Evolutionary conservation across 164 flowering plant genomes (phyloP), one percentile per base, ranked within the genome.

Genomic region (Litsea cubeba): DNA sequence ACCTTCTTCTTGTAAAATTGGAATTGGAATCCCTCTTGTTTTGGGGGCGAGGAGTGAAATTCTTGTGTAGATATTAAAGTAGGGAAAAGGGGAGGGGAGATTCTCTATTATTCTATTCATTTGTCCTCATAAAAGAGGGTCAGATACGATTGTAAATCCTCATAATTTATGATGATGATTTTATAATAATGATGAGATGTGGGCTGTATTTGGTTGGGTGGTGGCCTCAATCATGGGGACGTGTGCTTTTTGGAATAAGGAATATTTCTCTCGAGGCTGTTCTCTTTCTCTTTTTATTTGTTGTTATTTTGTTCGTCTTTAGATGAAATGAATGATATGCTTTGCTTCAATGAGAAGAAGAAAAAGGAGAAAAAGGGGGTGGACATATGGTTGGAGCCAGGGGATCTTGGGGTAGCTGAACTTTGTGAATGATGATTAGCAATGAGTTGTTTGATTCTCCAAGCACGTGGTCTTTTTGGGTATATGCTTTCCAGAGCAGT

Each of bases 81-180:
- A 57, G 73, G 50, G 10, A 62, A 24, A 72, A 62, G 50, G 12
- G 70, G 57, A 40, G 46, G 60, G 62, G 50, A 64, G 54, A 46
- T 79, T 72, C 70, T 40, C 46, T 40, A 40, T 40, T 67, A 80
- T 82, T 87, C 68, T 85, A 87, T 88, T 88, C 88, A 76, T 87
- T 88, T 82, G 84, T 88, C 81, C 84, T 82, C 84, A 75, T 80
- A 73, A 25, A 54, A 40, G 40, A 51, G 20, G 65, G 54, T 68
- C 71, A 18, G n/a, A 65, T 54, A 63, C 67, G 65, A 74, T 5
- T 82, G 81, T 84, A 80, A 78, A 78, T 79, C 58, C 66, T 70
- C 65, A 70, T 75, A 77, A 75, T 81, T 83, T 79, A 72, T 80
- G 86, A 76, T 74, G 49, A n/a, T 73, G 64, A 68, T 54, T 40